Conservation (phyloP, 805 yeast genomes). For the Saccharomycopsis selenospora region DNA sequence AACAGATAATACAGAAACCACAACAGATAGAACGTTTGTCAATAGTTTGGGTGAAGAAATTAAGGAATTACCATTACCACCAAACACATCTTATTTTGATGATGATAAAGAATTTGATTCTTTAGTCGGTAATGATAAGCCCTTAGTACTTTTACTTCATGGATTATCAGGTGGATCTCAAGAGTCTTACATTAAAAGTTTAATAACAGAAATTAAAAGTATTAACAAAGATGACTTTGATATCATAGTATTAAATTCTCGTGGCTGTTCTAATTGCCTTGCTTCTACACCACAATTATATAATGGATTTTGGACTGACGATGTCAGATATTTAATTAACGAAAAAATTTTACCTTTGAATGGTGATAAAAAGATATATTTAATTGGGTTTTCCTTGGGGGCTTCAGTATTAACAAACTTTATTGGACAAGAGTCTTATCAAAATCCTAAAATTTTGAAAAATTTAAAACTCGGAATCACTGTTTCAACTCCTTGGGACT, state of each 20-base stretch:
- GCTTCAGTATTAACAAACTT: slow-evolving; percentile 66
- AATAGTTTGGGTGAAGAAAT: slow-evolving; percentile 23
- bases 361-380: slow-evolving; percentile 59
- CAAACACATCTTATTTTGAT: slow-evolving; percentile 45
- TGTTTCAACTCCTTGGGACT: slow-evolving; percentile 71
- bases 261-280: slow-evolving; percentile 71
- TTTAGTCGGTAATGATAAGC: slow-evolving; percentile 35
- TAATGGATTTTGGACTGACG: slow-evolving; percentile 67
- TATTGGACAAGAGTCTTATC: slow-evolving; percentile 53
- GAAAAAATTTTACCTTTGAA: slow-evolving; percentile 40
- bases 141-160: slow-evolving; percentile 60
- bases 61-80: slow-evolving; percentile 34
- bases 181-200: slow-evolving; percentile 63
- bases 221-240: slow-evolving; percentile 38
- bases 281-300: slow-evolving; percentile 65
- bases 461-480: slow-evolving; percentile 44
- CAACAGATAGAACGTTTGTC: not conserved
- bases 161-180: slow-evolving; percentile 86
- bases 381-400: slow-evolving; percentile 79
- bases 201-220: slow-evolving; percentile 37
- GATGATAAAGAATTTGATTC: slow-evolving; percentile 25
- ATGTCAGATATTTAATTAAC: slow-evolving; percentile 47
- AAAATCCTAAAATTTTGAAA: slow-evolving; percentile 29
- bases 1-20: slow-evolving; percentile 25
- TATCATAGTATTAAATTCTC: slow-evolving; percentile 57